Base-by-base conservation (phyloP, 352 stramenopile species). In the Peronospora farinosa region DNA sequence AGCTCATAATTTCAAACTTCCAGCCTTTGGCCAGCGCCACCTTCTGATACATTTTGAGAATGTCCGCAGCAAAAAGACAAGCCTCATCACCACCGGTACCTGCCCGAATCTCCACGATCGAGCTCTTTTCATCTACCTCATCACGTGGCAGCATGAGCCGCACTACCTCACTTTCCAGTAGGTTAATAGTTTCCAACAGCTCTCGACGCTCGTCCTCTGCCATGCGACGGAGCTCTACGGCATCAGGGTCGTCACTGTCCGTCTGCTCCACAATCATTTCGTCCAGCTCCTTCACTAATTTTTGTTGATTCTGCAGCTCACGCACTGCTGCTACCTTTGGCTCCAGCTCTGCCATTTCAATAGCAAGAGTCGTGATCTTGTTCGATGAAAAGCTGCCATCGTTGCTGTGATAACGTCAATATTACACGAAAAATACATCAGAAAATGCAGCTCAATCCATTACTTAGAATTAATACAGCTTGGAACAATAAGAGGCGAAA, bases 1-100 rank as follows among this genome's bases (percentile, higher is more conserved):
- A 57, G 30, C 70, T 95, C 51, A 98, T 65, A 16, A 96, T 65
- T 45, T 97, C 89, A 51, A 93, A 96, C 42, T 82, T 84, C 90
- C 90, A 98, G 43, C 80, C 81, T 51, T 95, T 91, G 5, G 67
- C 31, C 1, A 78, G 58, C 23, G 84, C 75, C 50, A 95, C 84
- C 37, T 92, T 94, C 51, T 95, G 65, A 64, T 97, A 97, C 92
- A 98, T 97, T 38, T 88, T 83, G 36, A 95, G 78, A 8, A 98
- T 69, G 42, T 97, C 91, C 38, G 76, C 80, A 19, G 94, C 95
- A 70, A 98, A 99, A 16, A 99, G 83, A 60, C 84, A 96, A 7
- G 96, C 96, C 60, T 99, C 96, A 23, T 96, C 94, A 17, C 96
- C 96, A 40, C 96, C 96, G 6, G 95, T 98, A 39, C 96, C 95